Evolutionary conservation across 129 eudicot genomes (phyloP).

Genomic region (Flaveria sonorensis): DNA sequence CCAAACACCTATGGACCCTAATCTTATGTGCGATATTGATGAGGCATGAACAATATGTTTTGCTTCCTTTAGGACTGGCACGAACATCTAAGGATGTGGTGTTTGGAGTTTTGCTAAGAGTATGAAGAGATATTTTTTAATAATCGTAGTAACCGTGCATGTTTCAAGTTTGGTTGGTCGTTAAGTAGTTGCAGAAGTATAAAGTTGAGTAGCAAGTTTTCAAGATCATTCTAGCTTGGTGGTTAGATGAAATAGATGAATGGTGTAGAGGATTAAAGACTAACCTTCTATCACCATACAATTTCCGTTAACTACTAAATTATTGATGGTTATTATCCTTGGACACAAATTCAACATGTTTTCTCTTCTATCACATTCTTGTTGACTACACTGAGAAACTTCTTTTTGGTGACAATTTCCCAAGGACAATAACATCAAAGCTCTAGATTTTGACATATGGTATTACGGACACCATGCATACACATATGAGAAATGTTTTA

Average conservation of each 20-base stretch:
- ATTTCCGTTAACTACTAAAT: background rate
- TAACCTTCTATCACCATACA: background rate
- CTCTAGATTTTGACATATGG: background rate
- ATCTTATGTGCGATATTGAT: background rate
- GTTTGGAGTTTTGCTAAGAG: constrained; percentile 19
- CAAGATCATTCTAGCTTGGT: background rate
- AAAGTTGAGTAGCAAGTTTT: background rate
- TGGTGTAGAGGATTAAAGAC: background rate
- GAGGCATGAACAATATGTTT: background rate
- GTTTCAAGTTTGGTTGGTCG: background rate
- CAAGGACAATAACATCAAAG: background rate
- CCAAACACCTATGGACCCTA: background rate
- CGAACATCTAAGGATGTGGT: background rate
- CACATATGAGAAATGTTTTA: background rate
- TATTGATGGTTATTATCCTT: background rate
- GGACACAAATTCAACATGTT: background rate
- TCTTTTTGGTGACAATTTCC: background rate
- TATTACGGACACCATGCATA: background rate
- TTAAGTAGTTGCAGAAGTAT: background rate
- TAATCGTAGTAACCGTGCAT: background rate
- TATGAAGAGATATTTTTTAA: background rate
- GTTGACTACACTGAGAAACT: background rate
- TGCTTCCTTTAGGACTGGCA: background rate
- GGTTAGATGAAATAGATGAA: background rate
- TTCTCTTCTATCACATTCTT: background rate